Base-by-base conservation (phyloP, 2,329 filamentous ascomycete species). In the Trichothecium sympodiale region DNA sequence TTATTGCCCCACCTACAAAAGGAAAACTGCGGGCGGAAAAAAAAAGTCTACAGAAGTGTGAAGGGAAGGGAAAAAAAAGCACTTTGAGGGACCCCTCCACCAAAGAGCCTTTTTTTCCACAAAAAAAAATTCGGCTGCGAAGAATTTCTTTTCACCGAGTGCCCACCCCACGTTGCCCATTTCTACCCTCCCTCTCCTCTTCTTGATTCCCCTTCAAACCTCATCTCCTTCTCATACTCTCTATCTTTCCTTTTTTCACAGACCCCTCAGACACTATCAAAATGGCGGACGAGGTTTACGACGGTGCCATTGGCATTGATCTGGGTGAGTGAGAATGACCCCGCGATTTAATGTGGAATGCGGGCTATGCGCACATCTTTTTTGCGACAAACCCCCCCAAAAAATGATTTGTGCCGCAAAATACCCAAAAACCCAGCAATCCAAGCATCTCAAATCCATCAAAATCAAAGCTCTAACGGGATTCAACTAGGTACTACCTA, bases 251-350 rank as follows among this genome's bases (percentile, higher is more conserved):
- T 34, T 30, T 35, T 27, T 25, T 36, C 31, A 32, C 27, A 39
- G 29, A 38, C 38, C 31, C 26, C 34, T 42, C 20, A 25, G 20
- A 25, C 27, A 27, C 35, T 35, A 52, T 52, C 56, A 85, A 69
- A 62, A 95, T 95, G 89, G 80, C 85, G 65, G 87, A 94, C 67
- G 89, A 95, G 80, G 80, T 93, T 57, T 98, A 96, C 68, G 91
- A 98, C 65, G 91, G 91, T 83, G 91, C 91, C 79, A 86, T 96
- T 73, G 91, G 91, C 80, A 98, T 98, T 74, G 91, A 98, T 81
- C 78, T 98, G 72, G 91, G 89, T 94, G 73, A 57, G 80, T 70
- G 12, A 8, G 6, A 5, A 16, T n/a, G 16, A 23, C 20, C 16
- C 23, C 17, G 16, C 31, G 25, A 12, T 37, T 18, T n/a, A 15